A percentile compares a stretch with the other conserved stretches of the same genome.
Evolutionary conservation across 2,329 filamentous ascomycete species (phyloP).

Genomic region (Aspergillus sp.): DNA sequence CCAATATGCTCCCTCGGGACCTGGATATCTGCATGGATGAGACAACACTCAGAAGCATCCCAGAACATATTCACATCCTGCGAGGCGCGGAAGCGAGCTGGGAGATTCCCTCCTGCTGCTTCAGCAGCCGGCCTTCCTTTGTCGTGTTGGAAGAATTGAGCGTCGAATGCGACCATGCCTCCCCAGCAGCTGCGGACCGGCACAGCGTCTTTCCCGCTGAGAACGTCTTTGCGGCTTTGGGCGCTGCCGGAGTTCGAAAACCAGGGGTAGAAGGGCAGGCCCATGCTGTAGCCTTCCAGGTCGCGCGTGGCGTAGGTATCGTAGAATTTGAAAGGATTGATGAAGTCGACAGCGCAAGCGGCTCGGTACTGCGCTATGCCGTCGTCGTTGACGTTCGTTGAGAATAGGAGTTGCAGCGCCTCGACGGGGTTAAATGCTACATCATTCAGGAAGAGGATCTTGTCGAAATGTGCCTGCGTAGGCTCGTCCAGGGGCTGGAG

Average conservation of each 20-base stretch:
- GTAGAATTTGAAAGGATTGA: slow-evolving; percentile 72
- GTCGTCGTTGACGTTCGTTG: slow-evolving; percentile 53
- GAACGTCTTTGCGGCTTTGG: slow-evolving; percentile 61
- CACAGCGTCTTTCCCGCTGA: slow-evolving; percentile 59
- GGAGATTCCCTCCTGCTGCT: slow-evolving; percentile 30
- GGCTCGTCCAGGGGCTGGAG: slow-evolving; percentile 59
- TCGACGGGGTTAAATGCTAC: slow-evolving; percentile 62
- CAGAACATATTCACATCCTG: slow-evolving; percentile 53
- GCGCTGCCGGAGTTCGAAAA: slow-evolving; percentile 57
- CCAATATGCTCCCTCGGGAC: slow-evolving; percentile 34
- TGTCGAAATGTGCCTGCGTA: slow-evolving; percentile 49
- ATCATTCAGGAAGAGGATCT: slow-evolving; percentile 66
- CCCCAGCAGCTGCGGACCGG: slow-evolving; percentile 74
- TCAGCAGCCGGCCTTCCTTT: not conserved
- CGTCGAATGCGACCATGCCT: slow-evolving; percentile 63
- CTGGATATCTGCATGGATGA: slow-evolving; percentile 53
- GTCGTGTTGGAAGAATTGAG: slow-evolving; percentile 42
- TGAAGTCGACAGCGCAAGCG: slow-evolving; percentile 74
- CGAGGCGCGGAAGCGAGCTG: slow-evolving; percentile 57
- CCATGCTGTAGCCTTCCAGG: slow-evolving; percentile 65
- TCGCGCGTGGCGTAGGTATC: slow-evolving; percentile 75
- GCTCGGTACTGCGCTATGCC: slow-evolving; percentile 63
- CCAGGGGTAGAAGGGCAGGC: slow-evolving; percentile 71
- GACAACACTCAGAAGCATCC: slow-evolving; percentile 66
- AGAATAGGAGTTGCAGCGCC: slow-evolving; percentile 61